Evolutionary conservation across 176 grass and related monocot species (phyloP).

Genomic region (Triticum timopheevii): DNA sequence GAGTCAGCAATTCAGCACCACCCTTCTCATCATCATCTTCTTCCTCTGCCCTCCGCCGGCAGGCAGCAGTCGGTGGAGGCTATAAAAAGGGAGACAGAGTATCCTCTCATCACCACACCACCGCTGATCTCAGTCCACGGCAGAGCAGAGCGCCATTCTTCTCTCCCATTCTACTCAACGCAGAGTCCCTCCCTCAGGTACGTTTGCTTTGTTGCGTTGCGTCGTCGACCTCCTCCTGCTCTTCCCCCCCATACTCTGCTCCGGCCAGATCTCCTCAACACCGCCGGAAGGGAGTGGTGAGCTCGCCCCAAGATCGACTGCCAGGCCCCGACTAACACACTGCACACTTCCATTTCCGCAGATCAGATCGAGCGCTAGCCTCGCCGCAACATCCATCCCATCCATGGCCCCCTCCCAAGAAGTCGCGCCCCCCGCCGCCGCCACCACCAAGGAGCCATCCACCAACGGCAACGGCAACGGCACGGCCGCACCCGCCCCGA

Average conservation of each 20-base stretch:
- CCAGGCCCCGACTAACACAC: no score
- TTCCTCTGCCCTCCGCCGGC: not conserved
- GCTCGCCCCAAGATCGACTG: no score
- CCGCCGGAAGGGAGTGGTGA: no score
- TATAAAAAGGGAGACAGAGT: not conserved
- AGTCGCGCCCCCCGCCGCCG: not conserved
- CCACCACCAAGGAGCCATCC: conserved; percentile 5
- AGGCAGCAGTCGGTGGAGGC: not conserved
- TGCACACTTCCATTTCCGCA: no score
- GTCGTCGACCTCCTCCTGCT: not conserved
- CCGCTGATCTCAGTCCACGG: not conserved
- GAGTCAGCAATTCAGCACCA: not conserved
- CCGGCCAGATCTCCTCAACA: no score
- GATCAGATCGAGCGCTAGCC: no score
- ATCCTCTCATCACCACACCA: not conserved
- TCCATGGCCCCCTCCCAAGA: conserved; percentile 57
- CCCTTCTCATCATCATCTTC: not conserved
- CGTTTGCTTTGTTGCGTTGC: not conserved
- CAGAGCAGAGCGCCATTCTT: not conserved
- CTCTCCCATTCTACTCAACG: not conserved
- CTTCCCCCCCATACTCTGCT: not conserved
- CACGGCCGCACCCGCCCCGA: not conserved
- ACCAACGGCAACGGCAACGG: not conserved
- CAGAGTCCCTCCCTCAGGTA: not conserved
- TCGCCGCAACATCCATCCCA: not conserved